Evolutionary conservation across 495 filamentous ascomycete species (phyloP).

Genomic region (Parmelia sp.): DNA sequence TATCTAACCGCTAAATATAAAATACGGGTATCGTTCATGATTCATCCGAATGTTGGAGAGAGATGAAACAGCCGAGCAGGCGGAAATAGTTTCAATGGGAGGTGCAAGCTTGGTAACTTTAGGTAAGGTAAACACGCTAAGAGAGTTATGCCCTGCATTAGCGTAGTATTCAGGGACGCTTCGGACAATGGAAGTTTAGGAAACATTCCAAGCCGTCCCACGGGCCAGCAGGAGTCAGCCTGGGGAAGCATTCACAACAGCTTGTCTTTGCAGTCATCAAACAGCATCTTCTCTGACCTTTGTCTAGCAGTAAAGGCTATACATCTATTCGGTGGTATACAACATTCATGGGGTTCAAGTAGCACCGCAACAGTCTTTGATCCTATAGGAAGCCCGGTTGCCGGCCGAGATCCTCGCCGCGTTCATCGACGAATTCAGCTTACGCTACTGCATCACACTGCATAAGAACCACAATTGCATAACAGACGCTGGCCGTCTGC

Average conservation of each 20-base stretch:
- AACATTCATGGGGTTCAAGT: background rate
- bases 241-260: background rate
- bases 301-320: background rate
- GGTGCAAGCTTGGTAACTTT: background rate
- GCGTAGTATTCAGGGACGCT: conserved; percentile 2
- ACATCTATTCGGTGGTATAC: background rate
- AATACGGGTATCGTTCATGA: background rate
- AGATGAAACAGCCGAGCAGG: background rate
- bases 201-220: conserved; percentile 16
- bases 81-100: background rate
- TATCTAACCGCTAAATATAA: background rate
- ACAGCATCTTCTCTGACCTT: background rate
- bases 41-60: background rate
- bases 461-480: conserved; percentile 15
- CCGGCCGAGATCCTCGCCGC: conserved; percentile 8
- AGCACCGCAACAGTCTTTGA: background rate
- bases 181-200: conserved; percentile 11
- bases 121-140: background rate
- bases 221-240: background rate
- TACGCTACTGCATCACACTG: conserved; percentile 23
- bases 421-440: conserved; percentile 5
- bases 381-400: background rate
- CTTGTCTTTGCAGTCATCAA: background rate
- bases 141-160: conserved; percentile 19
- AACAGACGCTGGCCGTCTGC: conserved; percentile 23